Evolutionary conservation across 768 basidiomycete genomes (phyloP).

Genomic region (Lentinus brumalis): DNA sequence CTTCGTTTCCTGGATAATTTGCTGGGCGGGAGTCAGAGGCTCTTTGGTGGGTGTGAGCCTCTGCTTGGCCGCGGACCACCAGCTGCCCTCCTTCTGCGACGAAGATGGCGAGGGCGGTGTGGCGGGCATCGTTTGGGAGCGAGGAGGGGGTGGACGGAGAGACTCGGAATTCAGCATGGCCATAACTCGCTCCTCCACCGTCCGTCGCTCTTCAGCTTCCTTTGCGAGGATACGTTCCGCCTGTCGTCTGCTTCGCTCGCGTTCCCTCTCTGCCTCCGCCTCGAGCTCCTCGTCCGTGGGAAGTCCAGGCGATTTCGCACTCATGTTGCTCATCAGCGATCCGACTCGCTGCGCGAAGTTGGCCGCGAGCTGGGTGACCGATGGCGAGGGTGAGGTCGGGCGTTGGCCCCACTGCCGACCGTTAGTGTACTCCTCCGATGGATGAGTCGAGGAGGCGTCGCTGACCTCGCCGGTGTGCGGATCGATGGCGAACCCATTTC

Average conservation of each 20-base stretch:
- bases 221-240: conserved; percentile 74
- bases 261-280: conserved; percentile 76
- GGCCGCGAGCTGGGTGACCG: conserved; percentile 72
- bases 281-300: conserved; percentile 81
- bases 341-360: conserved; percentile 78
- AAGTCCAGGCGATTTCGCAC: conserved; percentile 36
- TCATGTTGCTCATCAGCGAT: conserved; percentile 56
- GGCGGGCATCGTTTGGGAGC: conserved; percentile 46
- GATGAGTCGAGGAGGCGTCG: conserved; percentile 31
- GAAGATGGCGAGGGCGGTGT: conserved; percentile 64
- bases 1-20: conserved; percentile 76
- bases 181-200: conserved; percentile 71
- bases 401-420: conserved; percentile 43
- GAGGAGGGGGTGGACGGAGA: conserved; percentile 59
- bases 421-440: conserved; percentile 44
- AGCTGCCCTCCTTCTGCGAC: conserved; percentile 67
- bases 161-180: conserved; percentile 60
- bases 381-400: conserved; percentile 67
- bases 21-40: conserved; percentile 80
- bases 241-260: conserved; percentile 73
- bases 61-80: conserved; percentile 79
- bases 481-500: conserved; percentile 60
- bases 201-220: conserved; percentile 65
- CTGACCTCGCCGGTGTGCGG: conserved; percentile 51
- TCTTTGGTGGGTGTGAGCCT: conserved; percentile 80